These are phyloP conservation scores for Canavalia gladiata DNA, from an alignment of 306 rosid genomes.

Conservation along the genomic window DNA sequence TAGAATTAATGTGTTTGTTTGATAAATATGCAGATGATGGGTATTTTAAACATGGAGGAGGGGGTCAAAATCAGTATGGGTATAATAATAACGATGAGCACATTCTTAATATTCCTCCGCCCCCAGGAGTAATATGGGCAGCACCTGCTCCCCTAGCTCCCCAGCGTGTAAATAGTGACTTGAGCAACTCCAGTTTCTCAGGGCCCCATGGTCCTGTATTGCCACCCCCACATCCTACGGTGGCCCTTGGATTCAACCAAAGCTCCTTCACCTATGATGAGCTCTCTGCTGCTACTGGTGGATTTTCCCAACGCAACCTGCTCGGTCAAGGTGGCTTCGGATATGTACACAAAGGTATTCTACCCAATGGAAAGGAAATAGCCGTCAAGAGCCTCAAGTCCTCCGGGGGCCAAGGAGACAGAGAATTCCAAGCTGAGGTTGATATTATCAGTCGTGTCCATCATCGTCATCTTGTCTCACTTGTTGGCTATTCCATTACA, in stretches of 20 bases:
- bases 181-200: slow-evolving; percentile 65
- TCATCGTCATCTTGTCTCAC: slow-evolving; percentile 93
- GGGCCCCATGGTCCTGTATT: slow-evolving; percentile 61
- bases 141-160: slow-evolving; percentile 29
- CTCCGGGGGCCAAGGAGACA: slow-evolving; percentile 74
- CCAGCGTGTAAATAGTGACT: slow-evolving; percentile 41
- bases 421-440: slow-evolving; percentile 82
- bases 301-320: slow-evolving; percentile 61
- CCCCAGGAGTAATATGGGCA: slow-evolving; percentile 51
- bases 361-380: slow-evolving; percentile 91
- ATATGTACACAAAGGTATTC: slow-evolving; percentile 79
- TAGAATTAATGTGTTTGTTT: too few relatives aligned
- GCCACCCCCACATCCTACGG: slow-evolving; percentile 82
- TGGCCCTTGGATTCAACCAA: slow-evolving; percentile 79
- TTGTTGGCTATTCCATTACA: slow-evolving; percentile 78
- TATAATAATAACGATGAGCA: slow-evolving; percentile 43
- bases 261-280: slow-evolving; percentile 76
- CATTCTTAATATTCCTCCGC: slow-evolving; percentile 51
- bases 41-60: slow-evolving; percentile 2
- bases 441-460: slow-evolving; percentile 93
- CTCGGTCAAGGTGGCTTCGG: slow-evolving; percentile 92
- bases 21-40: slow-evolving; percentile 32
- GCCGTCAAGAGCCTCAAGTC: slow-evolving; percentile 84
- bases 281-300: slow-evolving; percentile 68
- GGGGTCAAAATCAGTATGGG: slow-evolving; percentile 36